phyloP scores from a whole-genome alignment of 2,329 filamentous ascomycete species.

The Epichloe scottii region DNA sequence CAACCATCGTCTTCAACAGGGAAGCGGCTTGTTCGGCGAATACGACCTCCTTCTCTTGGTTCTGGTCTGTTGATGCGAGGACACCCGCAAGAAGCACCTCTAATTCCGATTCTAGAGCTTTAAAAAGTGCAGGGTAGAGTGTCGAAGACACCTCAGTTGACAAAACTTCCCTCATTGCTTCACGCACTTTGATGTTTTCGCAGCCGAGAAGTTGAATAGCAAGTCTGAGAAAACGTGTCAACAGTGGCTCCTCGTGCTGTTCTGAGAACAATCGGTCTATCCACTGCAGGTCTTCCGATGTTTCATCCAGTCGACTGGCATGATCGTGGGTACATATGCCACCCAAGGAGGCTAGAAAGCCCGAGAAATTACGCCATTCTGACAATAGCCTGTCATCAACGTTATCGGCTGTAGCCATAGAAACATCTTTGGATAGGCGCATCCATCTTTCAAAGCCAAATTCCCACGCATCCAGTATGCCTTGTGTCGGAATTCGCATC shows the following conservation, averaged over 20 bases:
- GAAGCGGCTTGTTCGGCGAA: slow-evolving; percentile 58
- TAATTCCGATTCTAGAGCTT: slow-evolving; percentile 51
- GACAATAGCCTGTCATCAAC: slow-evolving; percentile 44
- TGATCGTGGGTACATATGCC: slow-evolving; percentile 53
- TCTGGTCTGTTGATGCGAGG: slow-evolving; percentile 36
- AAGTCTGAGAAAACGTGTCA: slow-evolving; percentile 47
- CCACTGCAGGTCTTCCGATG: slow-evolving; percentile 46
- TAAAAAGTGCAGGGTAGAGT: slow-evolving; percentile 51
- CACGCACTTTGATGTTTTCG: slow-evolving; percentile 49
- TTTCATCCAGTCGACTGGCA: slow-evolving; percentile 43
- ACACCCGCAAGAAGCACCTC: slow-evolving; percentile 48
- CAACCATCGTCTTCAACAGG: slow-evolving; percentile 49
- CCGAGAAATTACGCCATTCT: slow-evolving; percentile 58
- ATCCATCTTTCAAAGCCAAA: slow-evolving; percentile 53
- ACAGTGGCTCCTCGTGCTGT: slow-evolving; percentile 45
- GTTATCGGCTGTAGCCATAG: slow-evolving; percentile 35
- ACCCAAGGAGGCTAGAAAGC: slow-evolving; percentile 54
- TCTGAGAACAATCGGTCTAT: slow-evolving; percentile 50
- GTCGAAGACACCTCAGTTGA: slow-evolving; percentile 51
- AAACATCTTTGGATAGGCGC: slow-evolving; percentile 49
- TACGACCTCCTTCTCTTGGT: slow-evolving; percentile 46
- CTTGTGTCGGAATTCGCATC: slow-evolving; percentile 49
- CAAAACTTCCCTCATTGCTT: slow-evolving; percentile 54
- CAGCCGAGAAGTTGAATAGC: slow-evolving; percentile 55
- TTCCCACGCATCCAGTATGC: slow-evolving; percentile 58